phyloP scores from a whole-genome alignment of 2,329 filamentous ascomycete genomes.

The Verticillium albo-atrum region DNA sequence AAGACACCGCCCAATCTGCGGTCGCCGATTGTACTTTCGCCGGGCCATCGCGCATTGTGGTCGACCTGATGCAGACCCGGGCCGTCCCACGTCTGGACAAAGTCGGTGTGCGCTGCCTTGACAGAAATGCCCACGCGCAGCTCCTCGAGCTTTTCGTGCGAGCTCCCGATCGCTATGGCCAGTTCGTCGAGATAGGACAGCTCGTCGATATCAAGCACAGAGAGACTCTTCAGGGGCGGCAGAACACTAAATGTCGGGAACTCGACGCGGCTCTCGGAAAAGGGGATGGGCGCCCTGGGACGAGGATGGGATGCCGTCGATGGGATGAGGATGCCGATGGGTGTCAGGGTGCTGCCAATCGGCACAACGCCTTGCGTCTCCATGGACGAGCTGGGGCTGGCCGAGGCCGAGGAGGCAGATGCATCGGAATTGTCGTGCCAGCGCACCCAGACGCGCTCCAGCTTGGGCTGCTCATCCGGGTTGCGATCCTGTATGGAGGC shows the following conservation, averaged over 20 bases:
- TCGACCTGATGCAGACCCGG: constrained; percentile 60
- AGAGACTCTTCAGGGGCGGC: constrained; percentile 68
- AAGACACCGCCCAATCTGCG: constrained; percentile 64
- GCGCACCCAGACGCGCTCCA: constrained; percentile 73
- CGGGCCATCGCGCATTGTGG: constrained; percentile 51
- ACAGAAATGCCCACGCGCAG: constrained; percentile 68
- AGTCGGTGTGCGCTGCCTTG: constrained; percentile 40
- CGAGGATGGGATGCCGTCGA: constrained; percentile 21
- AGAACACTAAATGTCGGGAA: constrained; percentile 77
- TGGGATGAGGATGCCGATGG: constrained; percentile 34
- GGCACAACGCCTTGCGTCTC: constrained; percentile 17
- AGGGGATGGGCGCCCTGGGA: constrained; percentile 35
- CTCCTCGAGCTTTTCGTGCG: constrained; percentile 61
- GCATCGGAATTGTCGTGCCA: constrained; percentile 71
- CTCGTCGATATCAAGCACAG: constrained; percentile 77
- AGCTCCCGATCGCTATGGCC: constrained; percentile 70
- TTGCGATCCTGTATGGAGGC: constrained; percentile 62
- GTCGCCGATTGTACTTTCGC: constrained; percentile 53
- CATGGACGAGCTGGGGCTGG: constrained; percentile 17
- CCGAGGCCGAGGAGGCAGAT: constrained; percentile 25
- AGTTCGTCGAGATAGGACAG: constrained; percentile 80
- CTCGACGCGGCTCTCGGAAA: constrained; percentile 59
- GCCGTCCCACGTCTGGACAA: constrained; percentile 60
- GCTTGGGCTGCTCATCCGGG: constrained; percentile 55
- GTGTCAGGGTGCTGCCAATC: constrained; percentile 32